A percentile compares a stretch with the other conserved stretches of the same genome.
Conservation (phyloP, 495 filamentous ascomycete species). For the Talaromyces stipitatus region DNA sequence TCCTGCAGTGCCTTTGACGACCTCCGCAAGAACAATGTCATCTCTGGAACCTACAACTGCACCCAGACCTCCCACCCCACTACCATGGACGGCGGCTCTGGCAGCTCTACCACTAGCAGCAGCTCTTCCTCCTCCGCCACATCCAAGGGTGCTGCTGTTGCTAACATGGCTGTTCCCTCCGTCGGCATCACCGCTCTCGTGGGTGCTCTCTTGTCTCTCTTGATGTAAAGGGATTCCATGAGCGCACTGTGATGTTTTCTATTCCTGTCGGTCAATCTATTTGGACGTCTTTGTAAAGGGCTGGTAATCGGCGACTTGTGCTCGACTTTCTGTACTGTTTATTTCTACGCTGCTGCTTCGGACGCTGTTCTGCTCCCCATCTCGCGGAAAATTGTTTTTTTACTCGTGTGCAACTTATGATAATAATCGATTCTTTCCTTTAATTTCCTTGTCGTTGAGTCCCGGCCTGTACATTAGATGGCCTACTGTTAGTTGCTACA, state of each 20-base stretch:
- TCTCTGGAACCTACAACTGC: slow-evolving; percentile 61
- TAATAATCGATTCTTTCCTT: slow-evolving; percentile 38
- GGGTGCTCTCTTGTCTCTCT: slow-evolving; percentile 36
- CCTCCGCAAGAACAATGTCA: slow-evolving; percentile 34
- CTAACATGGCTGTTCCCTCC: slow-evolving; percentile 31
- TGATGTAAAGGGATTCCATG: slow-evolving; percentile 30
- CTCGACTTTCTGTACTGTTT: slow-evolving; percentile 25
- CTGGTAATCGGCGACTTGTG: slow-evolving; percentile 29
- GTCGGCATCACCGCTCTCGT: slow-evolving; percentile 36
- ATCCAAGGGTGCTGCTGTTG: slow-evolving; percentile 29
- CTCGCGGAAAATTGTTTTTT: slow-evolving; percentile 4
- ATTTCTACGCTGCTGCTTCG: slow-evolving; percentile 7
- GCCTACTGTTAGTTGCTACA: background rate
- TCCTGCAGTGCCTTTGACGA: slow-evolving; percentile 41
- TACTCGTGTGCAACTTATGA: slow-evolving; percentile 28
- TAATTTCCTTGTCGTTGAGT: slow-evolving; percentile 19
- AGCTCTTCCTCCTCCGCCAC: slow-evolving; percentile 26
- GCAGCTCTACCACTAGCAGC: slow-evolving; percentile 23
- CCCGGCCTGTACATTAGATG: background rate
- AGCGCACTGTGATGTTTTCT: slow-evolving; percentile 25
- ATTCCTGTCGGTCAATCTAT: slow-evolving; percentile 13
- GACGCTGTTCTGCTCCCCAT: slow-evolving; percentile 2
- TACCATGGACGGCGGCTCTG: slow-evolving; percentile 38
- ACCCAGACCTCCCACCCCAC: slow-evolving; percentile 31
- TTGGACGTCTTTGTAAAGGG: slow-evolving; percentile 23